phyloP scores from a whole-genome alignment of 257 asterid species.

The Solanum appendiculatum region DNA sequence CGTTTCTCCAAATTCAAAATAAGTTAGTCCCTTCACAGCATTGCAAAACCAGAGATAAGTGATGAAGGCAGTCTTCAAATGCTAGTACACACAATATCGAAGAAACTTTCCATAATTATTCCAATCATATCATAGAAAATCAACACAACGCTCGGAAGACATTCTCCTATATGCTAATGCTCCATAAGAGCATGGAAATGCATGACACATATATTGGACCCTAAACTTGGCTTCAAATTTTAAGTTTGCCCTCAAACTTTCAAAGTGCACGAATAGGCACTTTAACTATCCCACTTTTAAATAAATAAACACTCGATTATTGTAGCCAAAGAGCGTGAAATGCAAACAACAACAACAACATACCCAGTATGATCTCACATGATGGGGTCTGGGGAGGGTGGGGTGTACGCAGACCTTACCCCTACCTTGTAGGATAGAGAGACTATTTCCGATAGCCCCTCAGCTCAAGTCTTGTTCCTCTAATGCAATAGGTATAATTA shows the following conservation, averaged over 20 bases:
- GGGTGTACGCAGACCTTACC: not conserved
- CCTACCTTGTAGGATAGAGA: not conserved
- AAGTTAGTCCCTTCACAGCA: not conserved
- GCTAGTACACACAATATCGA: not conserved
- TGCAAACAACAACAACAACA: not conserved
- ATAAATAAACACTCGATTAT: no score
- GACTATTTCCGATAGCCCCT: not conserved
- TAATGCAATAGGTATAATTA: not conserved
- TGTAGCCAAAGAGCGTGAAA: no score
- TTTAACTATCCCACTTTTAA: no score
- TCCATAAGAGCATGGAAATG: not conserved
- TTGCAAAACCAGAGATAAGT: not conserved
- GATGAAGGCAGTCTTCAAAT: not conserved
- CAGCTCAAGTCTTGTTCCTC: not conserved
- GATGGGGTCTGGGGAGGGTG: not conserved
- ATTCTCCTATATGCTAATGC: not conserved
- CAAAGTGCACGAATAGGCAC: no score
- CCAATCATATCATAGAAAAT: not conserved
- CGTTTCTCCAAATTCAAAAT: not conserved
- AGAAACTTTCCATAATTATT: not conserved
- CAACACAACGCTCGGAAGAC: not conserved
- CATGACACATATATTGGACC: no score
- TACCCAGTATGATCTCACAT: not conserved
- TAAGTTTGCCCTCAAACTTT: no score
- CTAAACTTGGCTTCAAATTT: no score